Evolutionary conservation across 2,329 filamentous ascomycete species (phyloP), one percentile per base, ranked within the genome.

Genomic region (Diaporthe humulicola): DNA sequence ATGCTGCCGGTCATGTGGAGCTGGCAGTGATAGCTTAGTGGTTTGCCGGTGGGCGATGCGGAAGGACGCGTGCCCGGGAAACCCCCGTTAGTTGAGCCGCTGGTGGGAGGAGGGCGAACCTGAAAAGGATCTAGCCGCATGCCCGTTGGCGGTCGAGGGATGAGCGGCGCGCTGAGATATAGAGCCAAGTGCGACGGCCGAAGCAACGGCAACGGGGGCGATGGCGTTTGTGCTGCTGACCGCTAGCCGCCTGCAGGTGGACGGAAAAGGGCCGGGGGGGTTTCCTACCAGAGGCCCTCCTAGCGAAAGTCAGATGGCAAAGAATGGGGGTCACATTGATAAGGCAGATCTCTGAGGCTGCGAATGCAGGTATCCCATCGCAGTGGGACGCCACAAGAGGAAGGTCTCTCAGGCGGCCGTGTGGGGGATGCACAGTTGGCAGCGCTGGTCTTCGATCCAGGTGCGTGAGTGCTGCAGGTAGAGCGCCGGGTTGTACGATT

Each of bases 331-430:
- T 45, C 52, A 69, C 60, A 33, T 70, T 70, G 71, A 73, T 73
- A 70, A 73, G 71, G 52, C 61, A 67, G 71, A 57, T 72, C 45
- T 30, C n/a, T 54, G 61, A 70, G 71, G 71, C 52, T 73, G 48
- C 52, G 36, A 40, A 52, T 73, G 70, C 70, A 64, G 70, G 57
- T 36, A 45, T 61, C 30, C 57, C 57, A 45, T 72, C 70, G 56
- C 56, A 72, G 28, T 73, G 30, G 52, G 22, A 38, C 64, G 33
- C 64, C 45, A 19, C 64, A 67, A 67, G 64, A 67, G 64, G 71
- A 73, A 73, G 71, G 71, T 69, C 60, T 57, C 70, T 54, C n/a
- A 54, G 1, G 15, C 19, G 33, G 19, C 19, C 22, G 57, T 52
- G 70, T 42, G 70, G 70, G 70, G 70, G 33, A 40, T 67, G 64